A percentile compares a stretch with the other conserved stretches of the same genome.
phyloP scores from a whole-genome alignment of 2,329 filamentous ascomycete species.

The Monosporascus sp. region DNA sequence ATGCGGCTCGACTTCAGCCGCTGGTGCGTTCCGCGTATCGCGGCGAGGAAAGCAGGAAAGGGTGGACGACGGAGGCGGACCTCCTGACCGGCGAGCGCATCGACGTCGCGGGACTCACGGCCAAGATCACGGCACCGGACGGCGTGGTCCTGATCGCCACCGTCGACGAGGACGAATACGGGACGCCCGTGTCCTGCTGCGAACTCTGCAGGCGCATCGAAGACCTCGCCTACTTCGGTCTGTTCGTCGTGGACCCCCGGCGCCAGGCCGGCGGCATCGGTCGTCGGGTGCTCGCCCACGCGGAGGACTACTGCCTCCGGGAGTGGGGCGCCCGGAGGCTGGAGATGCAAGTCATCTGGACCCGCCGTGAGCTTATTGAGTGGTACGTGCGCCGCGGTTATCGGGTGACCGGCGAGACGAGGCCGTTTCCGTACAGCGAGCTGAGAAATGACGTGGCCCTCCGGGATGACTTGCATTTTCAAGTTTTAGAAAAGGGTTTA shows the following conservation, averaged over 20 bases:
- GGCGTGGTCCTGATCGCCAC: conserved; percentile 28
- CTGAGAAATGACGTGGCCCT: conserved; percentile 30
- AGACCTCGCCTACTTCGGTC: conserved; percentile 36
- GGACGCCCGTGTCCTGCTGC: conserved; percentile 36
- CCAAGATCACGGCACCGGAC: conserved; percentile 12
- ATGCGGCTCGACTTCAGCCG: conserved; percentile 10
- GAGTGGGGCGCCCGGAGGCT: conserved; percentile 28
- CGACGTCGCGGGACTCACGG: conserved; percentile 4
- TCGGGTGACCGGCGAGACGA: conserved; percentile 29
- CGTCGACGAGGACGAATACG: conserved; percentile 13
- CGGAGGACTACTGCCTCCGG: conserved; percentile 32
- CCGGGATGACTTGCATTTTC: conserved; percentile 38
- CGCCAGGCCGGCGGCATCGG: conserved; percentile 40
- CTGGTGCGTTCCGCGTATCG: conserved; percentile 15
- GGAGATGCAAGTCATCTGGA: conserved; percentile 41
- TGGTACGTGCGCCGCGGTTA: conserved; percentile 43
- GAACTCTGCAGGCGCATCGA: conserved; percentile 29
- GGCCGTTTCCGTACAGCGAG: conserved; percentile 36
- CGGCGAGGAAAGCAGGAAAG: conserved; percentile 9
- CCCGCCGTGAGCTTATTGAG: conserved; percentile 35
- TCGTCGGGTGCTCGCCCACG: conserved; percentile 31
- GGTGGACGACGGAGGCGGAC: conserved; percentile 10
- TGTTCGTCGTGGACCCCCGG: conserved; percentile 41
- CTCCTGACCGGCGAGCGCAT: conserved; percentile 5
- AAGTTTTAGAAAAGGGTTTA: conserved; percentile 32